Conservation (phyloP, 2,329 filamentous ascomycete genomes). For the Phaeosphaeria sp. region DNA sequence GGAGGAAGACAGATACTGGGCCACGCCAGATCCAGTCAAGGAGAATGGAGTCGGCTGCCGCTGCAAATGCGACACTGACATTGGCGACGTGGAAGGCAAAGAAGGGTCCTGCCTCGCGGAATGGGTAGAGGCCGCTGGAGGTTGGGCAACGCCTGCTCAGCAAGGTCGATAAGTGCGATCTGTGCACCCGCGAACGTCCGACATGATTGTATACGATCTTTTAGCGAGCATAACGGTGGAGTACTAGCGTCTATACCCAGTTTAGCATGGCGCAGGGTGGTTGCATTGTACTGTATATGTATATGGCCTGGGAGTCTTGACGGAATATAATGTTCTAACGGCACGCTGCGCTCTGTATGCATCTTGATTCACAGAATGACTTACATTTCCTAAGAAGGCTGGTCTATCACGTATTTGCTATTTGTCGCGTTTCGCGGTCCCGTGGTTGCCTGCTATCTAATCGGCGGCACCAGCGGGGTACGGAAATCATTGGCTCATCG, state of each 20-base stretch:
- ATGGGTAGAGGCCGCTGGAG: slow-evolving; percentile 97
- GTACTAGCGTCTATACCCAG: slow-evolving; percentile 22
- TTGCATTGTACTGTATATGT: too few species aligned
- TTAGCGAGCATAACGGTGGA: slow-evolving; percentile 29
- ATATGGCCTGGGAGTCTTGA: neutral
- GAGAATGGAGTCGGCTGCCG: slow-evolving; percentile 97
- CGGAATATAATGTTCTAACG: neutral
- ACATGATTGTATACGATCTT: slow-evolving; percentile 18
- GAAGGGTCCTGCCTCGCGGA: slow-evolving; percentile 93
- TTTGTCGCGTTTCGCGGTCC: slow-evolving; percentile 2
- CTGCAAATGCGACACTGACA: slow-evolving; percentile 96
- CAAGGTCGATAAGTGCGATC: slow-evolving; percentile 11
- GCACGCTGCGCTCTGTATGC: neutral
- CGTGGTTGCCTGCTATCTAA: slow-evolving; percentile 7
- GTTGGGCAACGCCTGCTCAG: slow-evolving; percentile 72
- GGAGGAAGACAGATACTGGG: slow-evolving; percentile 98
- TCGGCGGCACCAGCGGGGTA: neutral
- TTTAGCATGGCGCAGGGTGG: slow-evolving; percentile 29
- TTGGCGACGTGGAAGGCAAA: slow-evolving; percentile 97
- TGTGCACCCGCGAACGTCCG: slow-evolving; percentile 1
- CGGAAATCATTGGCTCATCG: neutral
- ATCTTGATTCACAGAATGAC: neutral
- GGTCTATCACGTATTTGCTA: neutral
- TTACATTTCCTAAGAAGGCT: neutral
- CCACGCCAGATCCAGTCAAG: slow-evolving; percentile 81